Base-by-base conservation (phyloP, 1,284 basidiomycete species). In the Tylopilus sp. region DNA sequence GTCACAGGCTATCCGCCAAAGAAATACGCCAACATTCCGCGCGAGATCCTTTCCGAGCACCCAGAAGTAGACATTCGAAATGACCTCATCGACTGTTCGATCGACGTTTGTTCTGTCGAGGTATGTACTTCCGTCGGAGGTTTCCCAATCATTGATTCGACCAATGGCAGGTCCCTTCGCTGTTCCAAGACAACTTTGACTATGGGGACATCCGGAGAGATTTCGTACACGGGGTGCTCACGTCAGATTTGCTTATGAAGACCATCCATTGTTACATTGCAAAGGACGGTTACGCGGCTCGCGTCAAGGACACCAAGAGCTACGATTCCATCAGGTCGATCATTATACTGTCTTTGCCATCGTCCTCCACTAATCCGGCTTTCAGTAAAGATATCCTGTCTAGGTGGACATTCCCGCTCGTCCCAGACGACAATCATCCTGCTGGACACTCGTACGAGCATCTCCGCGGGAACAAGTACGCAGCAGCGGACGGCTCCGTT, bases 131-230 rank as follows among this genome's bases (percentile, higher is more conserved):
- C 5, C 51, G 52, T 10, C 29, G 39, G 31, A 19, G 42, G 16
- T 40, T 16, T 21, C 41, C 34, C 13, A 35, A 36, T 34, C 28
- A 15, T 33, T 44, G 31, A 47, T 28, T 31, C 21, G 39, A 31
- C 13, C 46, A n/a, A 25, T 30, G 18, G 3, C 59, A 92, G 90
- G 88, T 98, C 18, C 94, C 94, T 0, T 96, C 95, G 0, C 71
- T 98, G 5, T 99, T 98, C 72, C 95, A 97, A 60, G 97, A 99
- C 70, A 99, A 99, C 71, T 99, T 99, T 66, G 97, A 99, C 71
- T 99, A 97, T 65, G 86, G 88, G 41, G 89, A 94, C 67, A 79
- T 98, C 54, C 82, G 94, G 48, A 76, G 84, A 56, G 93, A 99
- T 70, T 97, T 99, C 64, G 89, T 99, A 21, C 90, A 93, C 60